Evolutionary conservation across 1,139 yeast genomes (phyloP).

Genomic region (Suhomyces choctaworum): DNA sequence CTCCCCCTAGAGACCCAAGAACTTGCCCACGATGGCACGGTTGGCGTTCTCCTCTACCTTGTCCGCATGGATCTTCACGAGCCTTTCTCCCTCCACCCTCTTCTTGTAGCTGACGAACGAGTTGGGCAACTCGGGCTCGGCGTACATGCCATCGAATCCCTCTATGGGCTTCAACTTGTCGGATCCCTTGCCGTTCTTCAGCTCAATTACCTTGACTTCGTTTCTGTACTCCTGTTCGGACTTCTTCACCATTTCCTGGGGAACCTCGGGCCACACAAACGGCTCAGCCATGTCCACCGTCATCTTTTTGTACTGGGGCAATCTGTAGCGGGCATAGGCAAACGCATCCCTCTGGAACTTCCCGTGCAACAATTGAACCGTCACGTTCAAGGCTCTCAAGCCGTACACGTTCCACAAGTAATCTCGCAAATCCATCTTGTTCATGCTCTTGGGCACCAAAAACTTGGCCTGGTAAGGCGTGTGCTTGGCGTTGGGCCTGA

Average conservation of each 20-base stretch:
- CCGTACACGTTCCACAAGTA: slow-evolving; percentile 87
- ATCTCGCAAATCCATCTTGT: slow-evolving; percentile 88
- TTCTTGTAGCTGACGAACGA: slow-evolving; percentile 63
- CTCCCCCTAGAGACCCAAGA: slow-evolving; percentile 18
- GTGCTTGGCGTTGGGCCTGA: slow-evolving; percentile 90
- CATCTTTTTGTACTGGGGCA: slow-evolving; percentile 88
- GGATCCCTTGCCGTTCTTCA: slow-evolving; percentile 53
- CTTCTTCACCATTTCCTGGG: slow-evolving; percentile 27
- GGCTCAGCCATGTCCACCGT: slow-evolving; percentile 93
- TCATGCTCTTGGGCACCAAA: slow-evolving; percentile 86
- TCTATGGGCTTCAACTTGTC: slow-evolving; percentile 66
- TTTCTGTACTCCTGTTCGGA: slow-evolving; percentile 26
- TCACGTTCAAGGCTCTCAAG: slow-evolving; percentile 79
- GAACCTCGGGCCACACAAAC: slow-evolving; percentile 85
- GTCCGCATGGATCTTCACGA: slow-evolving; percentile 31
- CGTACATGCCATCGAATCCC: slow-evolving; percentile 77
- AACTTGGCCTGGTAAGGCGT: slow-evolving; percentile 96
- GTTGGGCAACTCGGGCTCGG: slow-evolving; percentile 68
- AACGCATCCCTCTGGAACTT: slow-evolving; percentile 61
- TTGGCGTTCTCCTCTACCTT: slow-evolving; percentile 29
- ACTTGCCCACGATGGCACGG: slow-evolving; percentile 32
- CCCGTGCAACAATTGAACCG: slow-evolving; percentile 82
- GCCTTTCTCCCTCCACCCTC: slow-evolving; percentile 43
- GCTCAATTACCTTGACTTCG: slow-evolving; percentile 30
- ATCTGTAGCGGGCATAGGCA: slow-evolving; percentile 71